A percentile compares a stretch with the other conserved stretches of the same genome.
phyloP scores from a whole-genome alignment of 768 basidiomycete genomes.

The Lactifluus rugatus region DNA sequence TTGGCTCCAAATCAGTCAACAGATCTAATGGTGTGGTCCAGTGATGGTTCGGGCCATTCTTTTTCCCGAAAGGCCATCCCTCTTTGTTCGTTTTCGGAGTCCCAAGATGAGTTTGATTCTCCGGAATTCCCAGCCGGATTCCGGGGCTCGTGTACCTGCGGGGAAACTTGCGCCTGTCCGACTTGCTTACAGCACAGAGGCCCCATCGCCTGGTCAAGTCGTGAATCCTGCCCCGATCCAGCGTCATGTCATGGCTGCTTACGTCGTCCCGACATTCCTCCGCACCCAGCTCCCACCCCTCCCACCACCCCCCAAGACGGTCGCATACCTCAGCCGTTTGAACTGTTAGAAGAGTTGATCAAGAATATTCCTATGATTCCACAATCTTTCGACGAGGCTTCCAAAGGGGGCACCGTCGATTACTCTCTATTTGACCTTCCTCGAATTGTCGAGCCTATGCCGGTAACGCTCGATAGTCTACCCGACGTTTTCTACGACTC shows the following conservation, averaged over 20 bases:
- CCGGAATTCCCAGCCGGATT: conserved; percentile 11
- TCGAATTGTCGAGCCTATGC: conserved; percentile 15
- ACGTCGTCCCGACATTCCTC: conserved; percentile 8
- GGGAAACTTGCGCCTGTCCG: conserved; percentile 15
- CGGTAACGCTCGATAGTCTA: conserved; percentile 12
- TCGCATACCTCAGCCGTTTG: conserved; percentile 13
- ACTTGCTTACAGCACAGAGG: conserved; percentile 18
- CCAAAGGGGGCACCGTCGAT: background rate
- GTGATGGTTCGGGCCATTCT: conserved; percentile 9
- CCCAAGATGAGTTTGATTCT: conserved; percentile 9
- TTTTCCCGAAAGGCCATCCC: conserved; percentile 2
- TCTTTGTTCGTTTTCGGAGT: conserved; percentile 1
- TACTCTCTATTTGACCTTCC: conserved; percentile 3
- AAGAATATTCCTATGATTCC: conserved; percentile 13
- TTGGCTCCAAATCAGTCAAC: background rate
- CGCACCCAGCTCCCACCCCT: conserved; percentile 18
- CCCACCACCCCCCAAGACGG: conserved; percentile 19
- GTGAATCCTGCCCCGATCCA: conserved; percentile 12
- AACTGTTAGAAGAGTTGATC: conserved; percentile 20
- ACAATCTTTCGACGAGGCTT: conserved; percentile 4
- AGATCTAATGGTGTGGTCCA: conserved; percentile 16
- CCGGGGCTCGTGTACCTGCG: conserved; percentile 17
- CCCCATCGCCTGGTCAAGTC: conserved; percentile 14
- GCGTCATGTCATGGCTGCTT: conserved; percentile 14
- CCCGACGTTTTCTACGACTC: conserved; percentile 26